A percentile compares a stretch with the other conserved stretches of the same genome.
Conservation (phyloP, 225 moss, liverwort and hornwort species). For the Lunularia cruciata region DNA sequence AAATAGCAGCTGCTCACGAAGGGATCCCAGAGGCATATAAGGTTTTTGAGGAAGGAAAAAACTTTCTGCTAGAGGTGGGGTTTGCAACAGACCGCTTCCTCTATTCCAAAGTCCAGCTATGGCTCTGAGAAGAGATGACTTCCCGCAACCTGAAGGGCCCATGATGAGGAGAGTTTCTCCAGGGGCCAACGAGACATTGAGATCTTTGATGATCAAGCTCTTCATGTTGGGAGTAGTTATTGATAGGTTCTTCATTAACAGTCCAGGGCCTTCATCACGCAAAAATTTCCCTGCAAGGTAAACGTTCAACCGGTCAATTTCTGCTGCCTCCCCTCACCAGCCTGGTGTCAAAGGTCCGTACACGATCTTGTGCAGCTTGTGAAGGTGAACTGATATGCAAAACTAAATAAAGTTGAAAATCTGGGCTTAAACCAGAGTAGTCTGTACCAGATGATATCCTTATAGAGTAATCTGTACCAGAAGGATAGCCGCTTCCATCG, state of each 20-base stretch:
- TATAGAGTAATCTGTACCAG: slow-evolving; percentile 21
- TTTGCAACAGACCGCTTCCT: slow-evolving; percentile 78
- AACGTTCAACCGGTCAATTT: background rate
- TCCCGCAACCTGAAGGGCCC: slow-evolving; percentile 95
- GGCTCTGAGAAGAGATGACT: slow-evolving; percentile 75
- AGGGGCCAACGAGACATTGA: slow-evolving; percentile 62
- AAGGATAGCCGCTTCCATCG: slow-evolving; percentile 17
- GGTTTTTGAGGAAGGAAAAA: slow-evolving; percentile 93
- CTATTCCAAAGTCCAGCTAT: slow-evolving; percentile 86
- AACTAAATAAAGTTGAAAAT: too few relatives aligned
- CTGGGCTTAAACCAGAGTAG: slow-evolving; percentile 1
- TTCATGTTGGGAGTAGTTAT: slow-evolving; percentile 65
- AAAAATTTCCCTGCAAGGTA: slow-evolving; percentile 58
- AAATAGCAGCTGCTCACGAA: slow-evolving; percentile 82
- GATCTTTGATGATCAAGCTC: slow-evolving; percentile 51
- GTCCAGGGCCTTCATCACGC: slow-evolving; percentile 79
- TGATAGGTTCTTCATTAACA: slow-evolving; percentile 66
- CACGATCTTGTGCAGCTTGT: background rate
- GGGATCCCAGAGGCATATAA: slow-evolving; percentile 86
- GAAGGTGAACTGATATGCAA: background rate
- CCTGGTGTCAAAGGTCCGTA: background rate
- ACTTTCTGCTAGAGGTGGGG: slow-evolving; percentile 63
- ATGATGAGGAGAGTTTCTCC: slow-evolving; percentile 83
- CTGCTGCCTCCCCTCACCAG: slow-evolving; percentile 1
- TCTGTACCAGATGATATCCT: slow-evolving; percentile 14